Percentiles rank a stretch among this genome's conserved stretches.
phyloP scores from a whole-genome alignment of 257 asterid genomes.

The Hygrophila difformis region DNA sequence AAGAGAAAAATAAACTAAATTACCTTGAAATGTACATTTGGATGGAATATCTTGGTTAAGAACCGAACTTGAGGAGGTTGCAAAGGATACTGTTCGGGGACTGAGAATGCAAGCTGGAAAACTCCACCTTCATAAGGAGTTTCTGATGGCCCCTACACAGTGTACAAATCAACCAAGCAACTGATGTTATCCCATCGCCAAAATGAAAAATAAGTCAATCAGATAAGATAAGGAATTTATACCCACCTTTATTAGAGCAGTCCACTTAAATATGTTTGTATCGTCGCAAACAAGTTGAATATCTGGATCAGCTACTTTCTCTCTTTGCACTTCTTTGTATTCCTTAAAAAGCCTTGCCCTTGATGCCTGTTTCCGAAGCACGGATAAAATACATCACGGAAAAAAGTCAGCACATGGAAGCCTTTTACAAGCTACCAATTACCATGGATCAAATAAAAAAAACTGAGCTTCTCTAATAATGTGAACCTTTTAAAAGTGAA shows the following conservation, averaged over 20 bases:
- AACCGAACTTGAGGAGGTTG: constrained; percentile 99
- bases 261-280: constrained; percentile 85
- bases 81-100: constrained; percentile 97
- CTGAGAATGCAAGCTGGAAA: constrained; percentile 95
- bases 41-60: constrained; percentile 95
- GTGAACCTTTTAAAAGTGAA: background rate
- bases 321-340: constrained; percentile 90
- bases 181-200: background rate
- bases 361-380: constrained; percentile 49
- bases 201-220: background rate
- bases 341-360: constrained; percentile 93
- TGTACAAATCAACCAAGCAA: constrained; percentile 15
- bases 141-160: constrained; percentile 84
- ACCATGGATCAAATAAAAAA: background rate
- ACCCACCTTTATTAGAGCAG: constrained; percentile 77
- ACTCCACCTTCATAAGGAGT: constrained; percentile 97
- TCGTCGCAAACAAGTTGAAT: constrained; percentile 91
- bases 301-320: constrained; percentile 82
- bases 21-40: constrained; percentile 99
- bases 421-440: constrained; percentile 9
- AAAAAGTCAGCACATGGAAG: background rate
- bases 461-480: background rate
- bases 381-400: background rate
- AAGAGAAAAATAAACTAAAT: background rate
- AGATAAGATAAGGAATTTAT: background rate